Conservation (phyloP, 148 eudicot genomes). For the Heliosperma pusillum region DNA sequence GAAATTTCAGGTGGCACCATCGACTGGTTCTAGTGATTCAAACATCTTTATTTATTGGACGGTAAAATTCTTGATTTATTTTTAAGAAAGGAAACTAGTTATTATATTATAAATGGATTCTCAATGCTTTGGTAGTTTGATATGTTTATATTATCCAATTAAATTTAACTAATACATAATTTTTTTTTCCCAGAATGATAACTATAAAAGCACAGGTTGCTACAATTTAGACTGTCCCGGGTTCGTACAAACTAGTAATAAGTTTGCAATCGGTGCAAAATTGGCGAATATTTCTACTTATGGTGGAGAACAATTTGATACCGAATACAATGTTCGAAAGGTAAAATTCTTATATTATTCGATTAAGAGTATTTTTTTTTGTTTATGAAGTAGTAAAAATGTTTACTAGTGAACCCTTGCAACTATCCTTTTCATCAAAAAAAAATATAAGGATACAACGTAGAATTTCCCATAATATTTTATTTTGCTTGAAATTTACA, state of each 20-base stretch:
- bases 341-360: neutral
- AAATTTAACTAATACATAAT: neutral
- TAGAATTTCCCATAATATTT: no score
- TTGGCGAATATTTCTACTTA: neutral
- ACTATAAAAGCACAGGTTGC: neutral
- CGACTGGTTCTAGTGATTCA: neutral
- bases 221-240: constrained; percentile 7
- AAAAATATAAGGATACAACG: no score
- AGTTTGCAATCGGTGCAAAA: neutral
- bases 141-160: no score
- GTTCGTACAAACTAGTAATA: neutral
- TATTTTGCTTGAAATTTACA: no score
- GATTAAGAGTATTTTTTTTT: neutral
- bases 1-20: neutral
- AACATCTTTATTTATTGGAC: neutral
- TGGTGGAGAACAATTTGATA: neutral
- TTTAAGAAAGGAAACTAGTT: no score
- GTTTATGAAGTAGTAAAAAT: no score
- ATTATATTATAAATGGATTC: no score
- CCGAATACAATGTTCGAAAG: neutral
- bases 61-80: neutral
- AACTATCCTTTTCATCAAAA: no score
- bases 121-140: no score
- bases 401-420: no score
- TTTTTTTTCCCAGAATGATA: neutral